Percentiles rank a stretch among this genome's conserved stretches.
phyloP scores from a whole-genome alignment of 148 eudicot species.

The Spergularia bocconei region DNA sequence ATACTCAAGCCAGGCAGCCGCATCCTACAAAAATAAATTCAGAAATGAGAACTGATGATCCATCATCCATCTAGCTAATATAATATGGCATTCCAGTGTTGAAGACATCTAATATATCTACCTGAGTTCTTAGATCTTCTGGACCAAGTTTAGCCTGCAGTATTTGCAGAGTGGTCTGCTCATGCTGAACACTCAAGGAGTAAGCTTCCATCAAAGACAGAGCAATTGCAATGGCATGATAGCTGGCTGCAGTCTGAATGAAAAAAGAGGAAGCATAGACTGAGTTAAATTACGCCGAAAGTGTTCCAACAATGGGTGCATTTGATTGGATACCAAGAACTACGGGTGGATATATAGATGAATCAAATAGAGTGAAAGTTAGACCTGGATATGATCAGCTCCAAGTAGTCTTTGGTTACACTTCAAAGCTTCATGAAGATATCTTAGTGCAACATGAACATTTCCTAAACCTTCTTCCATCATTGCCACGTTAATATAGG shows the following conservation, averaged over 20 bases:
- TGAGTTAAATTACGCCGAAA: background rate
- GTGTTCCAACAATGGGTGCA: background rate
- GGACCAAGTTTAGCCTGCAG: conserved; percentile 86
- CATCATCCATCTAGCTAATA: background rate
- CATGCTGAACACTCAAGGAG: conserved; percentile 92
- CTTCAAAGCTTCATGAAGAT: conserved; percentile 93
- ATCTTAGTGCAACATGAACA: conserved; percentile 89
- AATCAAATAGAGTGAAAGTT: conserved; percentile 23
- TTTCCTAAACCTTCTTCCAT: conserved; percentile 99
- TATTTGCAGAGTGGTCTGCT: conserved; percentile 86
- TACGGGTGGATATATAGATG: background rate
- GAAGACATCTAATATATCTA: conserved; percentile 15
- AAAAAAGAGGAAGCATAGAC: conserved; percentile 2
- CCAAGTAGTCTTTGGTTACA: conserved; percentile 91
- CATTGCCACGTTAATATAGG: conserved; percentile 95
- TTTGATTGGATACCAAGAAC: background rate
- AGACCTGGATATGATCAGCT: conserved; percentile 88
- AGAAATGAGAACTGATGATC: background rate
- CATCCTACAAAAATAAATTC: conserved; percentile 45
- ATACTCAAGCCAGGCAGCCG: conserved; percentile 98
- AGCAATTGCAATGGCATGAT: conserved; percentile 97
- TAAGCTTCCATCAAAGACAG: conserved; percentile 97
- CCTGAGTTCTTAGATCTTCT: conserved; percentile 96
- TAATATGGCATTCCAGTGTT: conserved; percentile 9
- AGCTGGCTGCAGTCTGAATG: conserved; percentile 91